phyloP scores from a whole-genome alignment of 495 filamentous ascomycete species.

The Daldinia decipiens region DNA sequence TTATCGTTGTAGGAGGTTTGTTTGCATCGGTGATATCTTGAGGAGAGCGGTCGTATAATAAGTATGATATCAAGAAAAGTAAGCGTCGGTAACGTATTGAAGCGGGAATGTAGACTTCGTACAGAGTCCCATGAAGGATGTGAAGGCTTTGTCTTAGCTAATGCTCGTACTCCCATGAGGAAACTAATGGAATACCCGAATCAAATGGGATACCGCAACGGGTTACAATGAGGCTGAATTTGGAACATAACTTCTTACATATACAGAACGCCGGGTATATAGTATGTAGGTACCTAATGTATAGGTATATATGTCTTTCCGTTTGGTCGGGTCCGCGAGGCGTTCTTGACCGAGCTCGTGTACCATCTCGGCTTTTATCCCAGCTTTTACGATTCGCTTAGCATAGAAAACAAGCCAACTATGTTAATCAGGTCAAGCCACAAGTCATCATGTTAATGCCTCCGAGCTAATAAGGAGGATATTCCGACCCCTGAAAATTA shows the following conservation, averaged over 20 bases:
- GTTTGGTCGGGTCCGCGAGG: background rate
- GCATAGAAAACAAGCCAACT: no score
- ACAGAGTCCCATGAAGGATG: background rate
- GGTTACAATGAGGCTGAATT: background rate
- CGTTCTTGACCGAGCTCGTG: background rate
- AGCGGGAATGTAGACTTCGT: background rate
- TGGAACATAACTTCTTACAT: background rate
- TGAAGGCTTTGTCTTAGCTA: background rate
- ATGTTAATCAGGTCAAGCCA: background rate
- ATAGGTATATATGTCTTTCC: background rate
- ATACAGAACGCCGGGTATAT: background rate
- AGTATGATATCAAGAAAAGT: background rate
- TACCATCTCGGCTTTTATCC: background rate
- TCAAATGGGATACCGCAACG: background rate
- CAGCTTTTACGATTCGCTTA: background rate
- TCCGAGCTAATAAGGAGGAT: no score
- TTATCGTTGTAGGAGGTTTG: background rate
- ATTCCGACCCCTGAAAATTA: no score
- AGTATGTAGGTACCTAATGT: background rate
- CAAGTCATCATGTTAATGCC: background rate
- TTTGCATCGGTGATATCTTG: no score
- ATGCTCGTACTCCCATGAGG: background rate
- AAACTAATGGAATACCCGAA: background rate
- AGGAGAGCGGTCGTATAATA: no score
- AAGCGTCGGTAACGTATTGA: background rate